These are phyloP conservation scores for Microdochium trichocladiopsis DNA, from an alignment of 2,329 filamentous ascomycete genomes.

Conservation along the genomic window DNA sequence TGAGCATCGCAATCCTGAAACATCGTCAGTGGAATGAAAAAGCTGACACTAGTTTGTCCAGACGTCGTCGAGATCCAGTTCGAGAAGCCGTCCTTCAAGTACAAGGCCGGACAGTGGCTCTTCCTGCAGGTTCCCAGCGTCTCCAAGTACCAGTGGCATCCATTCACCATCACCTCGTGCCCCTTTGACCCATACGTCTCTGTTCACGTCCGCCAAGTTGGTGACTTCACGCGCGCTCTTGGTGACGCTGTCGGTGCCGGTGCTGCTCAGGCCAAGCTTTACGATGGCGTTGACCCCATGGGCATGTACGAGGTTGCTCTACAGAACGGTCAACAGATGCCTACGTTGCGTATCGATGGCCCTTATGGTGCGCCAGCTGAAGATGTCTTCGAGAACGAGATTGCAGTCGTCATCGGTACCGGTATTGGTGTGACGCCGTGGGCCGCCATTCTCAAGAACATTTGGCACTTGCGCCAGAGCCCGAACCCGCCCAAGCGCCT, in stretches of 20 bases:
- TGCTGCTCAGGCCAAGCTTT: constrained; percentile 77
- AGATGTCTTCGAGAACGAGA: constrained; percentile 92
- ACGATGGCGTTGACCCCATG: constrained; percentile 83
- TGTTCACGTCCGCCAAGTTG: constrained; percentile 91
- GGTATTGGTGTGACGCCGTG: constrained; percentile 85
- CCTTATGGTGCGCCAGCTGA: constrained; percentile 96
- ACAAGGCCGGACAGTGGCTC: constrained; percentile 97
- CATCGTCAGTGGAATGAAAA: not conserved
- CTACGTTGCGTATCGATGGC: constrained; percentile 80
- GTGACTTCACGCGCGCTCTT: constrained; percentile 91
- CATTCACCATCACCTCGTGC: constrained; percentile 98
- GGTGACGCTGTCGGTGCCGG: constrained; percentile 93
- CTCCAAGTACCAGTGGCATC: constrained; percentile 91
- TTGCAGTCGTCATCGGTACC: constrained; percentile 77
- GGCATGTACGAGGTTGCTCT: constrained; percentile 98
- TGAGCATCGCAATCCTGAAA: not conserved
- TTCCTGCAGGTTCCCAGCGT: constrained; percentile 91
- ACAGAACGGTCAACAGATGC: constrained; percentile 90
- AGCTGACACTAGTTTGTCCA: constrained; percentile 27
- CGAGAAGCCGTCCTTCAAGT: constrained; percentile 90
- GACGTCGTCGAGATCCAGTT: constrained; percentile 98
- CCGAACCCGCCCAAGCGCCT: constrained; percentile 86
- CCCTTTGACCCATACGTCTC: constrained; percentile 93
- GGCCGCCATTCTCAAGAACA: constrained; percentile 89
- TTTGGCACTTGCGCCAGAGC: constrained; percentile 89